These are phyloP conservation scores for Neofusicoccum sp. DNA, from an alignment of 2,329 filamentous ascomycete genomes.

Conservation along the genomic window DNA sequence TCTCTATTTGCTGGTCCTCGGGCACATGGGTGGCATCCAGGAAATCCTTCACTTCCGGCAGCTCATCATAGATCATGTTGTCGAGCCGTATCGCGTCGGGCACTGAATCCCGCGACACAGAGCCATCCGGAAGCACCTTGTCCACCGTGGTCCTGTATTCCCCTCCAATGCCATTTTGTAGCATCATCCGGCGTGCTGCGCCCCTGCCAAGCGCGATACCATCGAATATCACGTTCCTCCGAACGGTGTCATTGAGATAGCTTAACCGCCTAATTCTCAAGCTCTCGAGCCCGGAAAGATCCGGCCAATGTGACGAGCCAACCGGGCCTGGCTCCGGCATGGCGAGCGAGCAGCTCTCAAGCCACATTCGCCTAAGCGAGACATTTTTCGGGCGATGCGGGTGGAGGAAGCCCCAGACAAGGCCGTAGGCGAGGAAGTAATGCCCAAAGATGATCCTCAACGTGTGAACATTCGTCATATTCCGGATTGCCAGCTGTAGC, in stretches of 20 bases:
- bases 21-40: slow-evolving; percentile 19
- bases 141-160: slow-evolving; percentile 32
- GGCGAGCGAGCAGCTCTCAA: slow-evolving; percentile 47
- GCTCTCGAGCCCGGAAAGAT: slow-evolving; percentile 41
- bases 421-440: slow-evolving; percentile 41
- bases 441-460: slow-evolving; percentile 50
- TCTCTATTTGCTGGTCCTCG: slow-evolving; percentile 6
- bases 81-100: neutral
- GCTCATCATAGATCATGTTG: slow-evolving; percentile 27
- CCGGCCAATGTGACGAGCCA: slow-evolving; percentile 22
- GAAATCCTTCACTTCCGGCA: slow-evolving; percentile 32
- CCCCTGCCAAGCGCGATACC: slow-evolving; percentile 7
- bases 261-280: slow-evolving; percentile 32
- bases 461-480: slow-evolving; percentile 48
- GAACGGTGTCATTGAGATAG: slow-evolving; percentile 6
- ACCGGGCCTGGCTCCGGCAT: slow-evolving; percentile 25
- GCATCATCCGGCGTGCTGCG: neutral
- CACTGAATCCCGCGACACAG: neutral
- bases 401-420: slow-evolving; percentile 46
- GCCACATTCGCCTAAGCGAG: slow-evolving; percentile 46
- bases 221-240: neutral
- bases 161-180: slow-evolving; percentile 38
- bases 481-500: slow-evolving; percentile 39
- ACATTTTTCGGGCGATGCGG: slow-evolving; percentile 29
- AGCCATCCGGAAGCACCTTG: slow-evolving; percentile 20